A percentile compares a stretch with the other conserved stretches of the same genome.
phyloP scores from a whole-genome alignment of 371 early-diverging fungal species.

The Funneliformis caledonium region DNA sequence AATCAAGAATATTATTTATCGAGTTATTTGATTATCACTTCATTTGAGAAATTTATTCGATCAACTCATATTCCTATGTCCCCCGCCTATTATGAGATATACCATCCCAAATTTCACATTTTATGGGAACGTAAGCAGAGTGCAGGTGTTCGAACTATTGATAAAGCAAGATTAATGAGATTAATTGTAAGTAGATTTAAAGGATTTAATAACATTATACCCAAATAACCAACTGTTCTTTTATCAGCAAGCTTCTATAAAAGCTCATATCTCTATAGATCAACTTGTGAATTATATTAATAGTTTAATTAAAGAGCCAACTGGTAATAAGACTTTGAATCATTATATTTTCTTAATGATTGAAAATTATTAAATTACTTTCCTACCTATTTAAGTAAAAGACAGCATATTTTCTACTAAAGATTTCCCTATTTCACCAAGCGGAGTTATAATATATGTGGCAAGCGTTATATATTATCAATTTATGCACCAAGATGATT shows the following conservation, averaged over 20 bases:
- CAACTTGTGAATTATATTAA: constrained; percentile 23
- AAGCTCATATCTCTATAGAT: constrained; percentile 16
- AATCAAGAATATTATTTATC: constrained; percentile 23
- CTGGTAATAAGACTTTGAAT: not conserved
- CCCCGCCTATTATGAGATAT: constrained; percentile 29
- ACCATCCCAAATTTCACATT: constrained; percentile 27
- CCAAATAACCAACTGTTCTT: not conserved
- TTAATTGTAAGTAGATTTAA: constrained; percentile 24
- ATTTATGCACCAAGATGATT: not conserved
- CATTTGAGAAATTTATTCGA: constrained; percentile 18
- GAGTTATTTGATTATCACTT: constrained; percentile 7
- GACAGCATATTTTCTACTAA: not conserved
- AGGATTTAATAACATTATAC: not conserved
- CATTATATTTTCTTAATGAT: not conserved
- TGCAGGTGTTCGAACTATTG: not conserved
- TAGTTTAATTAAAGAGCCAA: not conserved
- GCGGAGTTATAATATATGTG: not conserved
- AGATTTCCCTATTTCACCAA: constrained; percentile 13
- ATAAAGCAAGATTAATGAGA: not conserved
- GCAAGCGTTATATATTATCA: constrained; percentile 27
- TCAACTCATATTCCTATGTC: constrained; percentile 19
- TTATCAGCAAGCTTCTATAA: constrained; percentile 13
- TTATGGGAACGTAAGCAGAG: constrained; percentile 23
- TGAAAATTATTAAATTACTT: not conserved
- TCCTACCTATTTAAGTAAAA: not conserved